phyloP scores from a whole-genome alignment of 2,329 filamentous ascomycete species.

The Pyricularia sp. region DNA sequence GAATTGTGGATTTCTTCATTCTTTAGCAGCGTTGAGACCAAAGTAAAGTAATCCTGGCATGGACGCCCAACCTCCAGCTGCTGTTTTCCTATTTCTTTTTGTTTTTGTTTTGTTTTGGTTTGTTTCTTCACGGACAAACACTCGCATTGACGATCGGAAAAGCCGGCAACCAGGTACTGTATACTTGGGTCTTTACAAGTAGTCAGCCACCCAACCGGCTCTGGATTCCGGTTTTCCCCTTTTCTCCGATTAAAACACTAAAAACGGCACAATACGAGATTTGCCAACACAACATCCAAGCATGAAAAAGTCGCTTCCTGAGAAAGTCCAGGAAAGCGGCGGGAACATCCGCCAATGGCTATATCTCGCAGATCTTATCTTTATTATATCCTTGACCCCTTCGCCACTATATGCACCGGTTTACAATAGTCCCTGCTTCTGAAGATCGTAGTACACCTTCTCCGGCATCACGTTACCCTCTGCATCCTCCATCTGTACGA shows the following conservation, averaged over 20 bases:
- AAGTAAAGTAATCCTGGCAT: not conserved
- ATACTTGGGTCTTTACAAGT: not conserved
- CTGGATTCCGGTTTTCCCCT: not conserved
- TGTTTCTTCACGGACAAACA: not conserved
- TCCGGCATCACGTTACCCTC: slow-evolving; percentile 98
- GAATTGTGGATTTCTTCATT: not conserved
- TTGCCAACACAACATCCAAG: not conserved
- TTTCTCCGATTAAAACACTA: not conserved
- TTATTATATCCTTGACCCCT: not conserved
- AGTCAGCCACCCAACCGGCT: not conserved
- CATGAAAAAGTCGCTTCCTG: not conserved
- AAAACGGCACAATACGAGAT: not conserved
- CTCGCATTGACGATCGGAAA: not conserved
- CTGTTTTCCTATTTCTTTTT: not conserved
- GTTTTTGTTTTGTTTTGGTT: not conserved
- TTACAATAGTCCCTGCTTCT: slow-evolving; percentile 77
- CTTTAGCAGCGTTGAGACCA: not conserved
- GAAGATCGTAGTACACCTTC: slow-evolving; percentile 91
- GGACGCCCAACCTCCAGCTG: not conserved
- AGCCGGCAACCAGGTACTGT: not conserved
- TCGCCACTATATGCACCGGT: not conserved
- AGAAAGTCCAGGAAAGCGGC: not conserved
- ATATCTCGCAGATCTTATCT: not conserved
- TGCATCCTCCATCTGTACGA: slow-evolving; percentile 97
- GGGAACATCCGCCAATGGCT: not conserved